Evolutionary conservation across 768 basidiomycete species (phyloP).

Genomic region (Tephrocybe sp.): DNA sequence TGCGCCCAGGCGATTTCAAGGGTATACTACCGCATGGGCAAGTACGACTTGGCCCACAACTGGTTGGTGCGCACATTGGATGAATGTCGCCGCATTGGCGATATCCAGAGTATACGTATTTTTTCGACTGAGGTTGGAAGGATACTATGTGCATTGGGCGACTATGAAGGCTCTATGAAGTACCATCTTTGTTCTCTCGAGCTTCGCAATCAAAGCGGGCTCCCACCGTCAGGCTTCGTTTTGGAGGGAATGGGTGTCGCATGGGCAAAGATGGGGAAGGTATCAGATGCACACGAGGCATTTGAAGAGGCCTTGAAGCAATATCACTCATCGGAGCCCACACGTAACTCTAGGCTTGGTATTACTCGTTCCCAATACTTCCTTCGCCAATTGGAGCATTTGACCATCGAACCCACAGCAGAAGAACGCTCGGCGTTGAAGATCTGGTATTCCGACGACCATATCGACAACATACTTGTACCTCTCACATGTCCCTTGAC

Average conservation of each 20-base stretch:
- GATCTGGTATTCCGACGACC: neutral
- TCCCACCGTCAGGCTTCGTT: neutral
- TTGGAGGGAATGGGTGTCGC: conserved; percentile 5
- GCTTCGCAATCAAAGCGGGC: neutral
- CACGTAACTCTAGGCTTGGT: neutral
- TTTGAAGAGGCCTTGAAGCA: conserved; percentile 1
- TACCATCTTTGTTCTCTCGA: neutral
- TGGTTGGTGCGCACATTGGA: neutral
- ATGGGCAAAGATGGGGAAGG: conserved; percentile 1
- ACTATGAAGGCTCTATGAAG: neutral
- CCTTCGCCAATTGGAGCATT: neutral
- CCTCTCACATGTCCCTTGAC: too few species aligned
- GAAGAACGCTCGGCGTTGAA: neutral
- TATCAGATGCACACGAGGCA: neutral
- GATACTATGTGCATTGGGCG: neutral
- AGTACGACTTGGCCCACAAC: neutral
- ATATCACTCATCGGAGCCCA: neutral
- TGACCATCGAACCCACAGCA: neutral
- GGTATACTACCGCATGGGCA: neutral
- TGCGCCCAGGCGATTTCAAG: neutral
- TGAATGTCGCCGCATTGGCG: neutral
- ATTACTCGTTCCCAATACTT: neutral
- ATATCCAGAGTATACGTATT: neutral
- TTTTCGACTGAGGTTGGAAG: neutral
- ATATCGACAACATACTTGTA: neutral